Evolutionary conservation across 2,329 filamentous ascomycete species (phyloP).

Genomic region (Penicillium sp.): DNA sequence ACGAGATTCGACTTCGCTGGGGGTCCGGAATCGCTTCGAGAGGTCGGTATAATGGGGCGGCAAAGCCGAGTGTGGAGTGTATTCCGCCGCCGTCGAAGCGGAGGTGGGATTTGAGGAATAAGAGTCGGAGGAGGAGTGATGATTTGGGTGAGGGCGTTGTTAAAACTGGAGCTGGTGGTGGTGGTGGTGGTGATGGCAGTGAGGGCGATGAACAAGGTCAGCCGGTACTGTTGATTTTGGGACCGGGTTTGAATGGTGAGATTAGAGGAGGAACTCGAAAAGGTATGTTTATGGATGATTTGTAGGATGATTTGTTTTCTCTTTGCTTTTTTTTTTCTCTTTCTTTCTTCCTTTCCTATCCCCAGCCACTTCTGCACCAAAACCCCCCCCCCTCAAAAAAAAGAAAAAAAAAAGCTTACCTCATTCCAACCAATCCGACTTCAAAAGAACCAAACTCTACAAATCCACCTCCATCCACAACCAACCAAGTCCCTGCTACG

Average conservation of each 20-base stretch:
- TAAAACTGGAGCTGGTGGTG: too few relatives aligned
- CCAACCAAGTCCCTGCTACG: neutral
- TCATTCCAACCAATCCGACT: neutral
- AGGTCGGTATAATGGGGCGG: constrained; percentile 18
- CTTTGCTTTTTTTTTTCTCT: too few relatives aligned
- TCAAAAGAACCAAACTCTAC: too few relatives aligned
- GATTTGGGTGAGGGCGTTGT: neutral
- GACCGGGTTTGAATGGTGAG: neutral
- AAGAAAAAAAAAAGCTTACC: neutral
- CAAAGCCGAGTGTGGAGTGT: constrained; percentile 18
- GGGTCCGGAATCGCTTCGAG: constrained; percentile 20
- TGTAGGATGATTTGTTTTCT: too few relatives aligned
- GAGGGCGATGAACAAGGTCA: constrained; percentile 7
- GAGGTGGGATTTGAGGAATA: constrained; percentile 17
- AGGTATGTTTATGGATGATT: too few relatives aligned
- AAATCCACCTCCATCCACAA: too few relatives aligned
- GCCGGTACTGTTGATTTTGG: constrained; percentile 6
- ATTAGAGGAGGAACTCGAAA: too few relatives aligned
- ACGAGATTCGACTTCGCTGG: constrained; percentile 20
- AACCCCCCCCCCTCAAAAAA: neutral
- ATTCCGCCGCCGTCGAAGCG: constrained; percentile 17
- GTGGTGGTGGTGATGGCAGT: too few relatives aligned
- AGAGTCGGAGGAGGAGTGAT: neutral
- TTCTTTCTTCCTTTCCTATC: neutral
- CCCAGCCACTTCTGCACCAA: too few relatives aligned